phyloP scores from a whole-genome alignment of 179 eudicot genomes.

The Carnegiea gigantea region DNA sequence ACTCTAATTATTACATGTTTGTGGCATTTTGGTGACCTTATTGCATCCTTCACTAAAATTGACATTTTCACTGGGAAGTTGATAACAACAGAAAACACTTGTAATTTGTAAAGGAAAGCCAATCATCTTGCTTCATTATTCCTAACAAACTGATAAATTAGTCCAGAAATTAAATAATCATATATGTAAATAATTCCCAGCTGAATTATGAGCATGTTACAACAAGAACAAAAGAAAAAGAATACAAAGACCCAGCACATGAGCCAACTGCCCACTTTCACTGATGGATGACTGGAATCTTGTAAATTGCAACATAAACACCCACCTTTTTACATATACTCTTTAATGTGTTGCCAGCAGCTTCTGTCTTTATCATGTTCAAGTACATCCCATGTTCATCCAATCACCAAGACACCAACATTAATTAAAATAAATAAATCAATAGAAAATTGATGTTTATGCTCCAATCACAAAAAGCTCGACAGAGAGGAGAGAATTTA shows the following conservation, averaged over 20 bases:
- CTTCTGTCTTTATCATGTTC: background rate
- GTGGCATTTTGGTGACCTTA: too few relatives aligned
- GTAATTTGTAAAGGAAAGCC: background rate
- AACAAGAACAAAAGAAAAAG: background rate
- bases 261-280: conserved; percentile 22
- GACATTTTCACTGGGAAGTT: too few relatives aligned
- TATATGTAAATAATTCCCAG: background rate
- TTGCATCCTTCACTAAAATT: too few relatives aligned
- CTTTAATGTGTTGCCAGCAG: conserved; percentile 24
- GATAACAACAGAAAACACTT: conserved; percentile 1
- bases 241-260: conserved; percentile 15
- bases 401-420: conserved; percentile 7
- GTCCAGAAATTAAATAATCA: background rate
- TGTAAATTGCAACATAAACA: background rate
- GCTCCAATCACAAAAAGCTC: background rate
- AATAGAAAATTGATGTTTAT: conserved; percentile 14
- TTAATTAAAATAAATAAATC: background rate
- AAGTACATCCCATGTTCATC: background rate
- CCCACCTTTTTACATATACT: background rate
- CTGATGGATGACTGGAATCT: conserved; percentile 22
- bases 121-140: background rate
- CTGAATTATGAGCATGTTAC: background rate
- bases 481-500: background rate
- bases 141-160: background rate
- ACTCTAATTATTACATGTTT: too few relatives aligned